phyloP scores from a whole-genome alignment of 352 stramenopile species.

The Phytophthora crassamura region DNA sequence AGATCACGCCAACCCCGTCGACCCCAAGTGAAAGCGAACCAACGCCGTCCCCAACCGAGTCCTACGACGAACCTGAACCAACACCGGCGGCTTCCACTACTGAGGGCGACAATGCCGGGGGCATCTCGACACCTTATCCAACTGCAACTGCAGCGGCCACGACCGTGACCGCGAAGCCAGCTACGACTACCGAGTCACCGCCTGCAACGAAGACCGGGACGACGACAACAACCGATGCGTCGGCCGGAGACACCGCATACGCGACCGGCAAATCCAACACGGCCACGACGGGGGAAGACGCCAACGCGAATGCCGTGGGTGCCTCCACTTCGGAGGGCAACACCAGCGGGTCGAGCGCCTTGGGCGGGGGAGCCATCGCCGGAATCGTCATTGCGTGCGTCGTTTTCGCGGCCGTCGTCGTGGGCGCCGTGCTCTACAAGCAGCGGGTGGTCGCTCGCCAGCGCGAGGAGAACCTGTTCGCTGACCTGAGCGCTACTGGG shows the following conservation, averaged over 20 bases:
- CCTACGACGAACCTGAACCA: conserved; percentile 2
- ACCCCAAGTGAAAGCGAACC: neutral
- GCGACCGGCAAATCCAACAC: neutral
- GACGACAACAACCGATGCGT: neutral
- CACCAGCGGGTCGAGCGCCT: neutral
- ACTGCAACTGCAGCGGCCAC: conserved; percentile 6
- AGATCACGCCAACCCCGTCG: conserved; percentile 8
- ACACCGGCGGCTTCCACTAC: conserved; percentile 18
- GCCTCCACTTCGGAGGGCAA: conserved; percentile 10
- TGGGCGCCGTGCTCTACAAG: conserved; percentile 20
- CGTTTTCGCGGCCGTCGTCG: conserved; percentile 21
- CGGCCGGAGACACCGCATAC: neutral
- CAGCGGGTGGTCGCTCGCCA: conserved; percentile 30
- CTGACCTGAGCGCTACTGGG: conserved; percentile 26
- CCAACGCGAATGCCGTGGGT: conserved; percentile 6
- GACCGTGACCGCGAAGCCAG: neutral
- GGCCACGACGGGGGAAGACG: neutral
- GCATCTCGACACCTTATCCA: conserved; percentile 1
- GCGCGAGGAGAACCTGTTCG: conserved; percentile 32
- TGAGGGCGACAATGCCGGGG: neutral
- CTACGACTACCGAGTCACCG: neutral
- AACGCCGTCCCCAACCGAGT: conserved; percentile 17
- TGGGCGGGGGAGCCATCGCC: conserved; percentile 21
- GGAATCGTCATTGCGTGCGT: conserved; percentile 28
- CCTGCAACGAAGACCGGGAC: neutral